Percentiles rank a stretch among this genome's conserved stretches.
These are phyloP conservation scores for Penicillium rolfsii DNA, from an alignment of 2,329 filamentous ascomycete species.

Conservation along the genomic window DNA sequence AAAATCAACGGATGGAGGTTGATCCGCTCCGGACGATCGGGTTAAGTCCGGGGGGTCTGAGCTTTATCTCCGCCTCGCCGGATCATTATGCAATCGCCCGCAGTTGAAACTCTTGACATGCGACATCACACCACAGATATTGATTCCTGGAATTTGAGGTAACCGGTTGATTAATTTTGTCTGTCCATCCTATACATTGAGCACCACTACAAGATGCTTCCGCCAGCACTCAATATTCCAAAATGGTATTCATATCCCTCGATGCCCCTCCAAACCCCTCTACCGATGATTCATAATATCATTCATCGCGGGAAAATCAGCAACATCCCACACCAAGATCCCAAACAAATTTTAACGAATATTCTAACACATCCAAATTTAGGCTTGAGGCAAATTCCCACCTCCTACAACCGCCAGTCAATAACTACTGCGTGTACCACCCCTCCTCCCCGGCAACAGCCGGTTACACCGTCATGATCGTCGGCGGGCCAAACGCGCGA, in stretches of 20 bases:
- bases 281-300: slow-evolving; percentile 4
- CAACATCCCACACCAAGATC: background rate
- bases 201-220: slow-evolving; percentile 34
- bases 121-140: background rate
- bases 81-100: slow-evolving; percentile 11
- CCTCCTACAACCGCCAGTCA: slow-evolving; percentile 88
- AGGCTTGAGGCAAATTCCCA: slow-evolving; percentile 93
- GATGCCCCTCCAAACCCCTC: slow-evolving; percentile 21
- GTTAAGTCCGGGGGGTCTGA: slow-evolving; percentile 26
- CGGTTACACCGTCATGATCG: slow-evolving; percentile 89
- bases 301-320: slow-evolving; percentile 20
- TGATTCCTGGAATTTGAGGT: background rate
- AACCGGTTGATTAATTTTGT: no score
- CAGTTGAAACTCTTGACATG: background rate
- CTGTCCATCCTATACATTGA: background rate
- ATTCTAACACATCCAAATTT: background rate
- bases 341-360: no score
- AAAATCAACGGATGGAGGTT: slow-evolving; percentile 37
- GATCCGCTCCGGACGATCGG: slow-evolving; percentile 32
- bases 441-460: slow-evolving; percentile 68
- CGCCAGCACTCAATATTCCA: slow-evolving; percentile 49
- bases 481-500: slow-evolving; percentile 92
- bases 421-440: slow-evolving; percentile 97
- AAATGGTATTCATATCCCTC: slow-evolving; percentile 44
- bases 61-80: slow-evolving; percentile 33